phyloP scores from a whole-genome alignment of 257 asterid genomes.

The Solanum arcanum region DNA sequence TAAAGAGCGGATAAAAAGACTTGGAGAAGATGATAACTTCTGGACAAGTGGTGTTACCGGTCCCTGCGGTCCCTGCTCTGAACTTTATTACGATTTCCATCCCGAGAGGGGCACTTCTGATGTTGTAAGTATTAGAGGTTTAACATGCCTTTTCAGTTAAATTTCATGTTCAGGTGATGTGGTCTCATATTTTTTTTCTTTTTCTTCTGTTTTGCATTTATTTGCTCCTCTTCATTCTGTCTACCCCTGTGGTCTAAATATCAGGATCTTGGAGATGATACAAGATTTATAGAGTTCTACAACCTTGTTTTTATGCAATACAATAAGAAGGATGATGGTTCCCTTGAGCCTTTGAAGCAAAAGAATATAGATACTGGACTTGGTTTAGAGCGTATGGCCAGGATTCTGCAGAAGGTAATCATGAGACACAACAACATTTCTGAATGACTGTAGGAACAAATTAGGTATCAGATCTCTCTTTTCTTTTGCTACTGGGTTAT shows the following conservation, averaged over 20 bases:
- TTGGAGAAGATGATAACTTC: slow-evolving; percentile 90
- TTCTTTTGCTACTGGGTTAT: not conserved
- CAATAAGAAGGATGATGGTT: slow-evolving; percentile 83
- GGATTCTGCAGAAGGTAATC: slow-evolving; percentile 73
- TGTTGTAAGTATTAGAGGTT: slow-evolving; percentile 37
- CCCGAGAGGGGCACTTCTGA: slow-evolving; percentile 67
- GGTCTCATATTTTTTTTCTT: not conserved
- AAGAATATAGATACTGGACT: slow-evolving; percentile 94
- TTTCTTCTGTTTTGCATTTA: not conserved
- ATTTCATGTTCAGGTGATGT: not conserved
- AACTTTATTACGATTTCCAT: slow-evolving; percentile 83
- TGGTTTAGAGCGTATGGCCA: slow-evolving; percentile 96
- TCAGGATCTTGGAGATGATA: slow-evolving; percentile 94
- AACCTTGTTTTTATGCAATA: slow-evolving; percentile 96
- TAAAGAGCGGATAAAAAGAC: slow-evolving; percentile 56
- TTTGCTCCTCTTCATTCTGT: not conserved
- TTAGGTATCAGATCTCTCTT: not conserved
- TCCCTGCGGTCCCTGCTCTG: slow-evolving; percentile 98
- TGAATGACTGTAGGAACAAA: not conserved
- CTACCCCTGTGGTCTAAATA: slow-evolving; percentile 1
- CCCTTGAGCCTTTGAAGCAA: slow-evolving; percentile 92
- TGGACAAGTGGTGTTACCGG: slow-evolving; percentile 97
- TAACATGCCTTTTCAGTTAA: not conserved
- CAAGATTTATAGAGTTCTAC: slow-evolving; percentile 94
- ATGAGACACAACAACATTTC: not conserved